Conservation (phyloP, 441 rosid genomes). For the Erodium moschatum region DNA sequence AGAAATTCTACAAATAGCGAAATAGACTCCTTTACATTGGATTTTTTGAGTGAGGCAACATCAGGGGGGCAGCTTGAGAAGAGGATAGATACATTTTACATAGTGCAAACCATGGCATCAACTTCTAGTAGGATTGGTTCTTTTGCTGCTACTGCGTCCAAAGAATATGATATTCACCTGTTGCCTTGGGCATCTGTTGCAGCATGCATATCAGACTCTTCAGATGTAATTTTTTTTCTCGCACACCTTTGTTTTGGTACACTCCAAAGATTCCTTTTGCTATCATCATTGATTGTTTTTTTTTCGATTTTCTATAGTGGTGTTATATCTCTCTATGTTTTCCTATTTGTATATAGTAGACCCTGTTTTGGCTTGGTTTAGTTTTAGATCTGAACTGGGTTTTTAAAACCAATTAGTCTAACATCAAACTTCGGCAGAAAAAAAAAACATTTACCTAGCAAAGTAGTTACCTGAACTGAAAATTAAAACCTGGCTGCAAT, state of each 20-base stretch:
- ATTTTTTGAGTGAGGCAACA: conserved; percentile 59
- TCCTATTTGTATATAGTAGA: not conserved
- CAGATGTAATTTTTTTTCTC: conserved; percentile 40
- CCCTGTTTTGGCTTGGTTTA: not conserved
- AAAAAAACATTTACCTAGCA: not conserved
- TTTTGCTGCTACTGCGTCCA: conserved; percentile 75
- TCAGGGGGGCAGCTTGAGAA: conserved; percentile 40
- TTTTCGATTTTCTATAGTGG: not conserved
- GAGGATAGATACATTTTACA: conserved; percentile 57
- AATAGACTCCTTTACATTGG: conserved; percentile 64
- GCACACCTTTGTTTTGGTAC: conserved; percentile 1
- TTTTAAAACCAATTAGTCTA: not conserved
- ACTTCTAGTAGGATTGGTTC: conserved; percentile 65
- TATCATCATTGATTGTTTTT: not conserved
- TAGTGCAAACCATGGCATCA: conserved; percentile 88
- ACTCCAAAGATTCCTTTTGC: not conserved
- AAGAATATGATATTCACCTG: conserved; percentile 87
- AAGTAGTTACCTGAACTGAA: not conserved
- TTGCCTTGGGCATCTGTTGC: conserved; percentile 98
- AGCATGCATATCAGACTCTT: conserved; percentile 70
- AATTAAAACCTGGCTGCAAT: not conserved
- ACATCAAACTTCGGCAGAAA: not conserved
- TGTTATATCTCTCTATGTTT: not conserved
- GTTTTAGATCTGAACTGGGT: not conserved
- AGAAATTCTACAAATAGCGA: conserved; percentile 33